These are phyloP conservation scores for Suillus lakei DNA, from an alignment of 768 basidiomycete genomes.

Conservation along the genomic window DNA sequence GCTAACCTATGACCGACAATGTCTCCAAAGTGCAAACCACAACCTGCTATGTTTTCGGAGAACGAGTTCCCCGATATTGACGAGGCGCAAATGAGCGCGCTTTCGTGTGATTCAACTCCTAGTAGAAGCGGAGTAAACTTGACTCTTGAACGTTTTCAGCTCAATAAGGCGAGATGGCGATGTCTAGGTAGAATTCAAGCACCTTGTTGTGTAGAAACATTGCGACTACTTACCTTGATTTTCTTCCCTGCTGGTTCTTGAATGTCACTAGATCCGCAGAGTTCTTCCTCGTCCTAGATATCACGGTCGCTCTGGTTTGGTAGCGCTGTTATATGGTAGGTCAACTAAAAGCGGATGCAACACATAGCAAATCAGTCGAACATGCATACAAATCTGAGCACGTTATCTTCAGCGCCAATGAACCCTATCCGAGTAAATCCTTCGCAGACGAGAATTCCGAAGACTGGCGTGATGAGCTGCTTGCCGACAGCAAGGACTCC, in stretches of 20 bases:
- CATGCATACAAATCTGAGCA: conserved; percentile 72
- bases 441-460: conserved; percentile 62
- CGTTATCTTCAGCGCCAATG: conserved; percentile 55
- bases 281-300: no score
- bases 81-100: no score
- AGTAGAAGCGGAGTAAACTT: no score
- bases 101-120: no score
- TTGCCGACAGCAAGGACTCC: conserved; percentile 54
- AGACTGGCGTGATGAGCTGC: conserved; percentile 58
- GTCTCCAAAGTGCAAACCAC: neutral
- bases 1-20: neutral
- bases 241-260: no score
- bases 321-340: conserved; percentile 37
- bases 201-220: no score
- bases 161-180: no score
- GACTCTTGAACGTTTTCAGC: no score
- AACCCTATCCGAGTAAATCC: conserved; percentile 51
- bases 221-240: no score
- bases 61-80: neutral
- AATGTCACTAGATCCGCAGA: no score
- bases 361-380: conserved; percentile 36
- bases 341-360: neutral
- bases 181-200: no score
- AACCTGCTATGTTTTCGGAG: neutral
- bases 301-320: no score